Evolutionary conservation across 345 rosid species (phyloP).

Genomic region (Citrus sp.): DNA sequence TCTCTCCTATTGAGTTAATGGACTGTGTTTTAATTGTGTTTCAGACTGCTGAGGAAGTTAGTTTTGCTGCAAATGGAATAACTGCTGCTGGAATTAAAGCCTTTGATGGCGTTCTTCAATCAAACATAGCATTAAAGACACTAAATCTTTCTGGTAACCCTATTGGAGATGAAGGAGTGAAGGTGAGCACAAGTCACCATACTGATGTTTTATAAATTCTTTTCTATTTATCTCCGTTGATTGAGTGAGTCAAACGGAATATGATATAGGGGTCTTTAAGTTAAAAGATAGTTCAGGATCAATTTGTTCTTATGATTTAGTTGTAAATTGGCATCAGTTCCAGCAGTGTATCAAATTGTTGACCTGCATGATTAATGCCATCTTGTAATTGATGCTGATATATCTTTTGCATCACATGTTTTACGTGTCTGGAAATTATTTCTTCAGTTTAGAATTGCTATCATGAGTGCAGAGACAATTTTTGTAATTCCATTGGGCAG

Average conservation of each 20-base stretch:
- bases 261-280: background rate
- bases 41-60: constrained; percentile 84
- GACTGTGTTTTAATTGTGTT: constrained; percentile 11
- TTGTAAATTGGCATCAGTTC: background rate
- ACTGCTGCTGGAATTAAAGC: constrained; percentile 84
- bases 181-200: constrained; percentile 48
- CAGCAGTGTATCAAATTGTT: background rate
- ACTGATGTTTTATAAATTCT: background rate
- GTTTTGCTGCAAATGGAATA: constrained; percentile 95
- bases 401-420: background rate
- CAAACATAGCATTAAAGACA: constrained; percentile 63
- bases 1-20: background rate
- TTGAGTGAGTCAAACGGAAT: background rate
- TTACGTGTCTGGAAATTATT: background rate
- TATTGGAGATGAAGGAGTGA: constrained; percentile 92
- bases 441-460: background rate
- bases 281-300: background rate
- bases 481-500: background rate
- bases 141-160: constrained; percentile 92
- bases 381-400: background rate
- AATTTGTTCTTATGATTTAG: background rate
- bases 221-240: background rate
- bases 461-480: background rate
- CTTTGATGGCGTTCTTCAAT: constrained; percentile 81
- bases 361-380: background rate